Evolutionary conservation across 306 rosid genomes (phyloP).

Genomic region (Canavalia gladiata): DNA sequence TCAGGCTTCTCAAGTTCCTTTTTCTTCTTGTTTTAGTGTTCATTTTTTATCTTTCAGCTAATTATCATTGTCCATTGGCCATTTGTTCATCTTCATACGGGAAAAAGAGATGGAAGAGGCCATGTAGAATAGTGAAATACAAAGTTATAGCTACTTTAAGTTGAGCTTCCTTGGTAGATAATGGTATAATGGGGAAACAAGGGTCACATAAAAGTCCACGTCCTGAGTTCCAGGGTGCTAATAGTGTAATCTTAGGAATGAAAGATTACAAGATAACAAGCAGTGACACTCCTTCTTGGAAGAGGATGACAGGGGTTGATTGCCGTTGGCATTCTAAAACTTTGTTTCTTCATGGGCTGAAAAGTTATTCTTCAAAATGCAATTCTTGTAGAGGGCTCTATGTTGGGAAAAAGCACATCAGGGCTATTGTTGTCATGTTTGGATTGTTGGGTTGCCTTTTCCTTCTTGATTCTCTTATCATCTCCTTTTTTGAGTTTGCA

Average conservation of each 20-base stretch:
- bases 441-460: conserved; percentile 72
- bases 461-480: conserved; percentile 77
- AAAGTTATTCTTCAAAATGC: conserved; percentile 67
- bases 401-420: conserved; percentile 72
- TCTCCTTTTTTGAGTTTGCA: conserved; percentile 67
- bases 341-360: conserved; percentile 61
- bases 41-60: conserved; percentile 32
- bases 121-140: neutral
- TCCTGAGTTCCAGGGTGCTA: conserved; percentile 52
- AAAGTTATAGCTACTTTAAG: conserved; percentile 38
- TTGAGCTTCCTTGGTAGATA: conserved; percentile 45
- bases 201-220: conserved; percentile 60
- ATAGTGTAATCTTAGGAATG: conserved; percentile 49
- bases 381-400: conserved; percentile 63
- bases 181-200: conserved; percentile 60
- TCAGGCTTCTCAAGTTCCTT: conserved; percentile 29
- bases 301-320: conserved; percentile 64
- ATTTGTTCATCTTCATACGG: conserved; percentile 13
- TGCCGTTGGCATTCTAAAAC: conserved; percentile 65
- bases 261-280: conserved; percentile 65
- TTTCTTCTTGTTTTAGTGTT: conserved; percentile 27
- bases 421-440: conserved; percentile 64
- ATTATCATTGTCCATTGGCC: neutral
- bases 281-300: conserved; percentile 61
- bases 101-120: conserved; percentile 2